A percentile compares a stretch with the other conserved stretches of the same genome.
Conservation (phyloP, 208 protist genomes). For the Leishmania turanica region DNA sequence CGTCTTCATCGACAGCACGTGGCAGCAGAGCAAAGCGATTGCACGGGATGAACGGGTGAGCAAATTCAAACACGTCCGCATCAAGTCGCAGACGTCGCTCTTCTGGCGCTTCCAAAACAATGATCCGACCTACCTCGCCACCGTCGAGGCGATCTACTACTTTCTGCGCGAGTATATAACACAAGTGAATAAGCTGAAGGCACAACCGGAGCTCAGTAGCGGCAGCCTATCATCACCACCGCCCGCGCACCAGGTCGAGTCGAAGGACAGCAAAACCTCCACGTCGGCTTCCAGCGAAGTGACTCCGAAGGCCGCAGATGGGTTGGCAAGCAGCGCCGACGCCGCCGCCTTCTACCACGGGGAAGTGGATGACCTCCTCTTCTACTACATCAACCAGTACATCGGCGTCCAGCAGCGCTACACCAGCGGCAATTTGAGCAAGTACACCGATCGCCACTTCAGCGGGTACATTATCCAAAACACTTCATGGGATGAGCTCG, state of each 20-base stretch:
- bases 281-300: neutral
- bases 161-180: conserved; percentile 90
- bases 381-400: conserved; percentile 95
- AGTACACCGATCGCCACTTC: conserved; percentile 88
- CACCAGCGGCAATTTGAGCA: conserved; percentile 36
- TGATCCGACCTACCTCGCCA: conserved; percentile 90
- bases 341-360: conserved; percentile 68
- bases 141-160: conserved; percentile 96
- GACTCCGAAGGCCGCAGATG: neutral
- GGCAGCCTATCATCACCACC: neutral
- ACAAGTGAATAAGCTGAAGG: conserved; percentile 51
- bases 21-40: conserved; percentile 93
- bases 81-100: conserved; percentile 83
- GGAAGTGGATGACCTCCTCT: conserved; percentile 96
- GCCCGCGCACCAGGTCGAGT: neutral
- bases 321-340: neutral
- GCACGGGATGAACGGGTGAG: conserved; percentile 72
- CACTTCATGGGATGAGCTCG: conserved; percentile 68
- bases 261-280: neutral
- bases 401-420: conserved; percentile 91
- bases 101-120: conserved; percentile 96
- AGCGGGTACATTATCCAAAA: conserved; percentile 81
- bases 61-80: conserved; percentile 80
- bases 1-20: conserved; percentile 95
- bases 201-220: neutral